Conservation (phyloP, 108 stramenopile species). For the Discostella pseudostelligera region DNA sequence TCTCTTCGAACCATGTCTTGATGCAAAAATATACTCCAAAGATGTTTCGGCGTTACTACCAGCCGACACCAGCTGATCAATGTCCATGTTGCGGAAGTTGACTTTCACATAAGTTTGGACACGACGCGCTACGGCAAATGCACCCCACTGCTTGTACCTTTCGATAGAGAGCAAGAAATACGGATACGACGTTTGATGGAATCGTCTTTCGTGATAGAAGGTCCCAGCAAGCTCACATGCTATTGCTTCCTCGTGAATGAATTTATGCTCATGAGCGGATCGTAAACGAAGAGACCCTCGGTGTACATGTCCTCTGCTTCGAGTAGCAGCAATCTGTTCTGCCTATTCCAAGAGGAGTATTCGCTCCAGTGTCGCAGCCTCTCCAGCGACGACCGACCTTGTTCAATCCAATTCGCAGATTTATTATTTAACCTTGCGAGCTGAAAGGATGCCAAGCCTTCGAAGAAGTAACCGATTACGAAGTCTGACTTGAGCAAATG, state of each 20-base stretch:
- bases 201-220: not conserved
- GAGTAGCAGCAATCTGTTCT: slow-evolving; percentile 9
- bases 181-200: not conserved
- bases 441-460: slow-evolving; percentile 4
- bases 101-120: not conserved
- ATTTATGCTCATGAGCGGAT: slow-evolving; percentile 7
- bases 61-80: not conserved
- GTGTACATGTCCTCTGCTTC: slow-evolving; percentile 11
- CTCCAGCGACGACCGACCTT: not conserved
- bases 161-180: not conserved
- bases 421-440: slow-evolving; percentile 2
- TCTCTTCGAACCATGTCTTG: too few relatives aligned
- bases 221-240: slow-evolving; percentile 9
- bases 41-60: too few relatives aligned
- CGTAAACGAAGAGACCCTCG: not conserved
- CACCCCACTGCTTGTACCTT: not conserved
- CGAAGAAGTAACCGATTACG: slow-evolving; percentile 4
- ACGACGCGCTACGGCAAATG: slow-evolving; percentile 1
- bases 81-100: not conserved
- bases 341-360: slow-evolving; percentile 5
- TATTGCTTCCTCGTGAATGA: slow-evolving; percentile 1
- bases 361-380: not conserved
- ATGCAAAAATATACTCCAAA: too few relatives aligned
- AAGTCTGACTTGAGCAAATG: not conserved
- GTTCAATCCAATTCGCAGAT: not conserved